These are phyloP conservation scores for Phaeotremella skinneri DNA, from an alignment of 768 basidiomycete genomes.

Conservation along the genomic window DNA sequence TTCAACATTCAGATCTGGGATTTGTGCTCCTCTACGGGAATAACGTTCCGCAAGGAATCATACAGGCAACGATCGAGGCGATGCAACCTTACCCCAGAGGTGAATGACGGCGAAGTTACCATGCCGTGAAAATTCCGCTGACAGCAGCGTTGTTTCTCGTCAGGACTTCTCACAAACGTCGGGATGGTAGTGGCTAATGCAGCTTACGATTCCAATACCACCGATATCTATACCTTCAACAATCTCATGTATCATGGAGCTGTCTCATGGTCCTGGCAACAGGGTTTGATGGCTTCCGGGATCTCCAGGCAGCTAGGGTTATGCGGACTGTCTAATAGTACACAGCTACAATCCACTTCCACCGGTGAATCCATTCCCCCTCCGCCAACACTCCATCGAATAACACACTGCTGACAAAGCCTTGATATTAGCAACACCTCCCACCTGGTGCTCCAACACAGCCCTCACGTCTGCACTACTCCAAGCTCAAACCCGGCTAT, in stretches of 20 bases:
- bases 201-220: slow-evolving; percentile 55
- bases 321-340: slow-evolving; percentile 45
- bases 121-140: not conserved
- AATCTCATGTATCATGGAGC: slow-evolving; percentile 25
- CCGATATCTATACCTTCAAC: slow-evolving; percentile 48
- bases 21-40: slow-evolving; percentile 55
- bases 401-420: not conserved
- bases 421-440: slow-evolving; percentile 21
- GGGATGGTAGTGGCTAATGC: slow-evolving; percentile 58
- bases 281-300: slow-evolving; percentile 56
- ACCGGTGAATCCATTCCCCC: not conserved
- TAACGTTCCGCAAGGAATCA: slow-evolving; percentile 52
- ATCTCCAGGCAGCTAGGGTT: slow-evolving; percentile 53
- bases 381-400: not conserved
- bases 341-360: slow-evolving; percentile 27
- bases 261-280: slow-evolving; percentile 54
- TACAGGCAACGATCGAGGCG: slow-evolving; percentile 53
- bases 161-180: slow-evolving; percentile 56
- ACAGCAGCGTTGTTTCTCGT: not conserved
- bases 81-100: slow-evolving; percentile 56
- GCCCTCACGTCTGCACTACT: slow-evolving; percentile 49
- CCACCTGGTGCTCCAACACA: slow-evolving; percentile 54
- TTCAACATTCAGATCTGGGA: slow-evolving; percentile 56
- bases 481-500: slow-evolving; percentile 53
- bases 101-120: slow-evolving; percentile 17